Evolutionary conservation across 257 asterid species (phyloP), one percentile per base, ranked within the genome.

Genomic region (Dorcoceras hygrometricum): DNA sequence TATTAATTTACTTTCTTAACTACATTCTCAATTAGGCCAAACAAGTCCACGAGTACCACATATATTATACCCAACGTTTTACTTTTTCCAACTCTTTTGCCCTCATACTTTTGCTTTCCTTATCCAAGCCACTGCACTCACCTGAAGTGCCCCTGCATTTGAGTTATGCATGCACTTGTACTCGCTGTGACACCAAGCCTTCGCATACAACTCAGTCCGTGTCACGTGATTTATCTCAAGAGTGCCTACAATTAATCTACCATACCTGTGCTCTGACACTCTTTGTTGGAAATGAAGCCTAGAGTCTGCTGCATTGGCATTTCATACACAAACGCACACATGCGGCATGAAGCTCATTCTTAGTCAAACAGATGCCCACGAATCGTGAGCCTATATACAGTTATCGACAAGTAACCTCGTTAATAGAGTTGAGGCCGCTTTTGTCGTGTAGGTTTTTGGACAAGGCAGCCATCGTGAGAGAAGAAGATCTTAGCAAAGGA

Each of bases 391-490:
- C 11, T 34, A 7, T 34, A 11, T 36, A 36, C 12, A 36, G 2
- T 11, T 36, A 36, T 36, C 48, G 12, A 36, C 48, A 10, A 10
- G 18, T 11, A 10, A 36, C 12, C 48, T 36, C 4, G 18, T 36
- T 11, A 36, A 36, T 36, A 36, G 48, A 36, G 48, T 36, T 11
- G 48, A 36, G 48, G 16, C 48, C 18, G 19, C 14, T 23, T 4
- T 68, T 46, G n/a, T 18, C 58, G 14, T 36, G 56, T 23, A 86
- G 96, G 11, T 88, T 75, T 54, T 56, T 93, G 86, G 98, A 93
- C 87, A 89, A 85, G 84, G 97, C 96, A 2, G 94, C 97, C 1
- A 69, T 93, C 8, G 88, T 87, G 8, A 88, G 68, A 51, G 82
- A 86, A 75, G 96, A 81, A 60, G 96, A 89, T 60, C 70, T 84